phyloP scores from a whole-genome alignment of 2,329 filamentous ascomycete genomes.

The Colletotrichum echinochloae region DNA sequence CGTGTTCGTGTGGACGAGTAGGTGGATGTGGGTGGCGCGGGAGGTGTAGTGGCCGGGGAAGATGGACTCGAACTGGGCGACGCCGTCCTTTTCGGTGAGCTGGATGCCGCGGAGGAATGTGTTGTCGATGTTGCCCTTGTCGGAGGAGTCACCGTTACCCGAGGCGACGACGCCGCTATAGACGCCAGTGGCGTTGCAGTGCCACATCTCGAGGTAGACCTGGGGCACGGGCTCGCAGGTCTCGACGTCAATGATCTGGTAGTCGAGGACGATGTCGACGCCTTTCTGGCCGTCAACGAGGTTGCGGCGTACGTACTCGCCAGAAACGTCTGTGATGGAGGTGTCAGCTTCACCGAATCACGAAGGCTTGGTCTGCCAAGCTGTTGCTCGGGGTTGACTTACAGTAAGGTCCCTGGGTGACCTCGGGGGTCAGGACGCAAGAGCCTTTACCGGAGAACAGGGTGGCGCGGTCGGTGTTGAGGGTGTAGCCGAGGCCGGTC shows the following conservation, averaged over 20 bases:
- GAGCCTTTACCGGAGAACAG: conserved; percentile 53
- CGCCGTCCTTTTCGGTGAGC: conserved; percentile 53
- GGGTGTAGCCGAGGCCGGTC: conserved; percentile 48
- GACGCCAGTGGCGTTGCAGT: conserved; percentile 59
- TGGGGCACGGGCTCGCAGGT: conserved; percentile 55
- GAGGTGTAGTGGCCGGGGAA: conserved; percentile 59
- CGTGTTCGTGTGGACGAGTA: conserved; percentile 50
- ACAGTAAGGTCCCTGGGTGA: conserved; percentile 62
- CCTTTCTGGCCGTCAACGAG: conserved; percentile 56
- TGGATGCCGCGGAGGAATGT: conserved; percentile 57
- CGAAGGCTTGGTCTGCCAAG: too few relatives aligned
- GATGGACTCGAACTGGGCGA: conserved; percentile 55
- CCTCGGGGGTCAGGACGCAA: conserved; percentile 61
- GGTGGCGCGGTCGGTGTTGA: conserved; percentile 45
- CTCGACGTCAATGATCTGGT: conserved; percentile 57
- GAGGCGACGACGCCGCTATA: conserved; percentile 55
- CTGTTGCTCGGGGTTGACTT: conserved; percentile 13
- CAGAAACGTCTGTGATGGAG: conserved; percentile 47
- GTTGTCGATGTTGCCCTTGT: conserved; percentile 48
- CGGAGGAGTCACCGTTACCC: conserved; percentile 50
- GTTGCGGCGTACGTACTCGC: conserved; percentile 54
- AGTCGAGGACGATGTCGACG: conserved; percentile 55
- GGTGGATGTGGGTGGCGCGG: conserved; percentile 56
- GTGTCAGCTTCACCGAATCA: neutral
- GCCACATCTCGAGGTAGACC: conserved; percentile 59